A percentile compares a stretch with the other conserved stretches of the same genome.
Conservation (phyloP, 2,329 filamentous ascomycete species). For the Pseudogymnoascus sp. region DNA sequence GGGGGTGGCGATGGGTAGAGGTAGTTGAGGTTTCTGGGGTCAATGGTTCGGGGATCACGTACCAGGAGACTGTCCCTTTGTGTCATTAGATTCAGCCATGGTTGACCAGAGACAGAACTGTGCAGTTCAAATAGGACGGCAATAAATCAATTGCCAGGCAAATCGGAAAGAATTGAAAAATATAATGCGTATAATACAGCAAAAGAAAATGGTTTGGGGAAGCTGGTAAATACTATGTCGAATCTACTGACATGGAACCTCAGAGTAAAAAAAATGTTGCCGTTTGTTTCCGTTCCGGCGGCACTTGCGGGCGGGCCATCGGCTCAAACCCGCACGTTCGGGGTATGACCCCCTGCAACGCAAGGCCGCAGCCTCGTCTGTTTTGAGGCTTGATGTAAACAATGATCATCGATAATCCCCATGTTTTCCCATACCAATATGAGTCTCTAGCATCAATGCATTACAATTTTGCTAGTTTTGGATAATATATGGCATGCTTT, state of each 20-base stretch:
- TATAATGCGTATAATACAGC: constrained; percentile 10
- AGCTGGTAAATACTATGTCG: constrained; percentile 6
- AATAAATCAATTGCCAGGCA: constrained; percentile 9
- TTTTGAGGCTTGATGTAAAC: background rate
- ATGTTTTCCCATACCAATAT: background rate
- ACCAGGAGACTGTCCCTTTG: constrained; percentile 22
- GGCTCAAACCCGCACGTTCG: constrained; percentile 5
- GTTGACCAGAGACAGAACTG: constrained; percentile 11
- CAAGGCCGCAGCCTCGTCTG: constrained; percentile 2
- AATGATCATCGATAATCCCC: background rate
- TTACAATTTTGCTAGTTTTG: background rate
- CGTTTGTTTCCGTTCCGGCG: constrained; percentile 7
- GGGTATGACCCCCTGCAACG: background rate
- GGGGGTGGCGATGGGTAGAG: background rate
- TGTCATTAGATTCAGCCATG: constrained; percentile 27
- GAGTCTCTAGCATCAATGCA: background rate
- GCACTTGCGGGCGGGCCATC: constrained; percentile 6
- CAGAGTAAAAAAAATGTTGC: constrained; percentile 6
- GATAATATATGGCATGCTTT: constrained; percentile 6
- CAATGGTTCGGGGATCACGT: constrained; percentile 13
- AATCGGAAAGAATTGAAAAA: constrained; percentile 6
- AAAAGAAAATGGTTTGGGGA: constrained; percentile 11
- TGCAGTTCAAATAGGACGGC: constrained; percentile 6
- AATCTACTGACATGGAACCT: constrained; percentile 4
- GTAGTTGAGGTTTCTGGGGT: background rate